A percentile compares a stretch with the other conserved stretches of the same genome.
These are phyloP conservation scores for Candida cerambycidarum DNA, from an alignment of 805 yeast genomes.

Conservation along the genomic window DNA sequence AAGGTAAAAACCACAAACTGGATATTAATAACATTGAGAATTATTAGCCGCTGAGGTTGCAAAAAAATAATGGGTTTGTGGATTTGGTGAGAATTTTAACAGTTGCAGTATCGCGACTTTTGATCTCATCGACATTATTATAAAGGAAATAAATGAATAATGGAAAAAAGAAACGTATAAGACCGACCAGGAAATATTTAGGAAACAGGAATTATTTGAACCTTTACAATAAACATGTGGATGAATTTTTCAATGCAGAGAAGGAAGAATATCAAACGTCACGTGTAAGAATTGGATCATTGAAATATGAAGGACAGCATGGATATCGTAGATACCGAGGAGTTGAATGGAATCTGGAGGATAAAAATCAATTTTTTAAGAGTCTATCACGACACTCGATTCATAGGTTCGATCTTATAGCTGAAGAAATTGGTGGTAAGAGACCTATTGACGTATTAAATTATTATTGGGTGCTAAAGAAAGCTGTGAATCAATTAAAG, in stretches of 20 bases:
- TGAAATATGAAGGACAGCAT: slow-evolving; percentile 1
- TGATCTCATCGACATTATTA: background rate
- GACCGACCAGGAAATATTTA: slow-evolving; percentile 17
- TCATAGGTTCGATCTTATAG: slow-evolving; percentile 42
- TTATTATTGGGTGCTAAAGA: slow-evolving; percentile 43
- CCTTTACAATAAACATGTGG: slow-evolving; percentile 30
- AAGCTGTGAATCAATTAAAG: slow-evolving; percentile 19
- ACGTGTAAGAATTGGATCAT: background rate
- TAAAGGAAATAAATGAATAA: background rate
- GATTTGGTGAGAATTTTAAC: background rate
- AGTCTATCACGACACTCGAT: slow-evolving; percentile 51
- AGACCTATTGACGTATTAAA: slow-evolving; percentile 41
- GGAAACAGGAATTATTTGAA: slow-evolving; percentile 30
- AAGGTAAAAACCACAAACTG: background rate
- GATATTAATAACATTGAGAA: background rate
- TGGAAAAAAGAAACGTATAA: background rate
- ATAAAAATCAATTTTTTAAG: slow-evolving; percentile 53
- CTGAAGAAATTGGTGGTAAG: slow-evolving; percentile 39
- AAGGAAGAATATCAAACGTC: background rate
- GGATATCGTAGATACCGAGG: slow-evolving; percentile 23
- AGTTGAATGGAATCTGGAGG: slow-evolving; percentile 44
- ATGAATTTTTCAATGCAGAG: slow-evolving; percentile 10
- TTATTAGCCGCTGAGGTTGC: slow-evolving; percentile 7
- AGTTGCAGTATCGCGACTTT: background rate
- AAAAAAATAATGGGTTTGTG: slow-evolving; percentile 5